Evolutionary conservation across 176 grass and related monocot genomes (phyloP).

Genomic region (Ensete ventricosum): DNA sequence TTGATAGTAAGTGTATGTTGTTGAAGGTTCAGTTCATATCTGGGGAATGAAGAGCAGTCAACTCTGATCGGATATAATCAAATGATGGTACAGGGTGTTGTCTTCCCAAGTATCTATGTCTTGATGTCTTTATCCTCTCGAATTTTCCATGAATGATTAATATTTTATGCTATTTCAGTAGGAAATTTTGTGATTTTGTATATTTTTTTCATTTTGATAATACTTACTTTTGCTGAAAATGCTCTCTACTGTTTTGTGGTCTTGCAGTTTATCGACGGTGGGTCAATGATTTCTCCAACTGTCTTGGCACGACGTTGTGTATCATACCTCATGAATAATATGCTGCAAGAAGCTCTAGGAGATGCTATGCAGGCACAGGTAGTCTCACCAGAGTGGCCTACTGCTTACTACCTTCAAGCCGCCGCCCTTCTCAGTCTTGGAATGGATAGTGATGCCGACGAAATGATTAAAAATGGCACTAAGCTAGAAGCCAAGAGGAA

Average conservation of each 20-base stretch:
- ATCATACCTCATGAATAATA: slow-evolving; percentile 37
- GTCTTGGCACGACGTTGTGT: slow-evolving; percentile 58
- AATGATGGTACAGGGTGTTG: too few species aligned
- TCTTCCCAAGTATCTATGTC: neutral
- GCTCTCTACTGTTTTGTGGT: neutral
- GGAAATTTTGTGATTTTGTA: too few species aligned
- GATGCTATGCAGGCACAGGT: slow-evolving; percentile 57
- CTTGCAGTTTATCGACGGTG: slow-evolving; percentile 54
- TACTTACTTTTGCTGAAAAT: neutral
- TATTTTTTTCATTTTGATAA: neutral
- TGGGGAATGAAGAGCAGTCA: too few species aligned
- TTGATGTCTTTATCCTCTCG: neutral
- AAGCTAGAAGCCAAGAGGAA: slow-evolving; percentile 49
- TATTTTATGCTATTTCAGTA: too few species aligned
- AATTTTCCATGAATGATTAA: neutral
- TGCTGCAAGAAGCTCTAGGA: slow-evolving; percentile 44
- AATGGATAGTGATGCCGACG: slow-evolving; percentile 50
- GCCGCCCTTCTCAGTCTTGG: slow-evolving; percentile 45
- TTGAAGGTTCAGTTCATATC: too few species aligned
- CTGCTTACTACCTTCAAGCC: slow-evolving; percentile 48
- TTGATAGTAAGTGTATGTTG: too few species aligned
- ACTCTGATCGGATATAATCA: too few species aligned
- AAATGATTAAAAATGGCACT: slow-evolving; percentile 42
- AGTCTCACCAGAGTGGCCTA: slow-evolving; percentile 53
- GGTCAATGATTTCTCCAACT: slow-evolving; percentile 49